Base-by-base conservation (phyloP, 73 alveolate species). In the Symbiodinium pilosum region DNA sequence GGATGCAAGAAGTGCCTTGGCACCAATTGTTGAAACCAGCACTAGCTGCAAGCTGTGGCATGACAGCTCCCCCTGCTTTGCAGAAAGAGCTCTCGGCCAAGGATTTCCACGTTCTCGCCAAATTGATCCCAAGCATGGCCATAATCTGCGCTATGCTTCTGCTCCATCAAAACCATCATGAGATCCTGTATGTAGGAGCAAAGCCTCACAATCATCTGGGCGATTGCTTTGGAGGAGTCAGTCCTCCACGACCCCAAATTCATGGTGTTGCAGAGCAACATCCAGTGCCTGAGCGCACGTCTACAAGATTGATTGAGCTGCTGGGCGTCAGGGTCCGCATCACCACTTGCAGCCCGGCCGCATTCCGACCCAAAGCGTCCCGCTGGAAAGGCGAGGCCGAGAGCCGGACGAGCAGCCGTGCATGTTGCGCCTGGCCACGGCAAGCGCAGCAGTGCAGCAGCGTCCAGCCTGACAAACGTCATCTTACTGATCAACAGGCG, bases 371-470 rank as follows among this genome's bases (percentile, higher is more conserved):
- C 38, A 42, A 3, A 81, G 88, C 97, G 40, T 91, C 97, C 16
- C 87, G 75, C 77, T 91, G 89, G 59, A 91, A 91, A 2, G 97
- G 97, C 0, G 97, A 91, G 8, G 97, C 97, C 28, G 97, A 68
- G n/a, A 91, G 88, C 88, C 97, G 84, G 83, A 91, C 97, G 43
- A 91, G 52, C 20, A 91, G 88, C 28, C 97, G 97, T 5, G 97
- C 97, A 41, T 91, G 97, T 32, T 68, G 88, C 42, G 97, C 97
- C 81, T 91, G 97, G 52, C 97, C 97, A 20, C 97, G 97, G 97
- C 97, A 91, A 26, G 97, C 97, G 44, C 97, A 91, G 88, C 97
- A 91, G 85, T 91, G 97, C 30, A 91, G 81, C 52, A 91, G 77
- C 75, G 89, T 91, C 97, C 97, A 91, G 77, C 97, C 97, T 91